Evolutionary conservation across 352 stramenopile genomes (phyloP), one percentile per base, ranked within the genome.

Genomic region (Phytophthora cryptogea): DNA sequence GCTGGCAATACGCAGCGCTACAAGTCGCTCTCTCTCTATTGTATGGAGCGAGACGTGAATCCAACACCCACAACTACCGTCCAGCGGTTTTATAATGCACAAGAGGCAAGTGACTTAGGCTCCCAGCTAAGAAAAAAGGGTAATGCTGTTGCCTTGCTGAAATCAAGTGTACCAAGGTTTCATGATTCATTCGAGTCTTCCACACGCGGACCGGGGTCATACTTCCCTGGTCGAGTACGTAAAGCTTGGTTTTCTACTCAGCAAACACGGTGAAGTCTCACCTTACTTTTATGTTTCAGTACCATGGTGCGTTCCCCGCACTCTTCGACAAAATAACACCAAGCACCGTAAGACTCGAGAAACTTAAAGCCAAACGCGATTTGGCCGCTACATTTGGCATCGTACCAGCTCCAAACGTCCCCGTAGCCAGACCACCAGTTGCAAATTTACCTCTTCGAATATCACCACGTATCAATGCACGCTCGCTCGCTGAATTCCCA

Each of bases 141-240:
- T 4, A 89, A 84, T 50, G 37, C 50, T 4, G 74, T 72, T 0
- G 54, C 56, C 4, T 54, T 54, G 7, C 56, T 89, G 13, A 70
- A 84, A 32, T 89, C 79, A n/a, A 53, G 63, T 17, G 76, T 72
- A 3, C 71, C 75, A 23, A 72, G 79, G 13, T 87, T 89, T 47
- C 6, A 66, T 32, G 27, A 28, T 41, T 11, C 59, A 8, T n/a
- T 68, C 9, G 46, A 44, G 51, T n/a, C 50, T 10, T 20, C 45
- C 16, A 20, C 23, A 26, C 57, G 66, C 17, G 79, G 76, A 2
- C 74, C 79, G 2, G 76, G 72, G 0, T 54, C 60, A 8, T 89
- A 89, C 54, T 75, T 63, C 9, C 68, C 68, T 4, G 79, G 86
- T 55, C 61, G 58, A 46, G 79, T 89, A 66, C 45, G 59, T 72